Evolutionary conservation across 345 rosid genomes (phyloP).

Genomic region (Hirschfeldia incana): DNA sequence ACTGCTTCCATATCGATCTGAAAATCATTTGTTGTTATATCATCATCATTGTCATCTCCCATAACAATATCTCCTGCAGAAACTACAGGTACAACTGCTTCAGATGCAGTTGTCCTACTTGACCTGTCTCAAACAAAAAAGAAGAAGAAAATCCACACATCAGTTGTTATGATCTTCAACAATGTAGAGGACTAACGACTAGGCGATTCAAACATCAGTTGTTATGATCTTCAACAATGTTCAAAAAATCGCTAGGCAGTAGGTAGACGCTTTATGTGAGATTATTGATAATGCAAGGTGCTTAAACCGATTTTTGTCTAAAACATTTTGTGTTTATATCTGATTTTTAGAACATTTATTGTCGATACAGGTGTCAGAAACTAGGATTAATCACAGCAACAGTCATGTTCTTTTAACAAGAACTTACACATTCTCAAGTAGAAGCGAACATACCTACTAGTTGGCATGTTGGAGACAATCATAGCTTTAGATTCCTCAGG

Average conservation of each 20-base stretch:
- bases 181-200: neutral
- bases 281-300: too few species aligned
- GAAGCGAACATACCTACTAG: conserved; percentile 55
- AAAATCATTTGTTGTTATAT: conserved; percentile 10
- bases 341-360: neutral
- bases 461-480: conserved; percentile 64
- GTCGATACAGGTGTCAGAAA: neutral
- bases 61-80: conserved; percentile 41
- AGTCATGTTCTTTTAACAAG: neutral
- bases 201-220: neutral
- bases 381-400: neutral
- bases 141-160: neutral
- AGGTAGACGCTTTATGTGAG: too few species aligned
- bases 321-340: too few species aligned
- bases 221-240: conserved; percentile 4
- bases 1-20: conserved; percentile 31
- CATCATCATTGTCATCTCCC: conserved; percentile 11
- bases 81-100: conserved; percentile 52
- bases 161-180: conserved; percentile 17
- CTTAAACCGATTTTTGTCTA: too few species aligned
- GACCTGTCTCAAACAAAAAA: conserved; percentile 46
- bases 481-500: conserved; percentile 62
- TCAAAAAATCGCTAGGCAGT: neutral
- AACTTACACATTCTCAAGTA: neutral
- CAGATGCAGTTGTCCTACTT: conserved; percentile 67